phyloP scores from a whole-genome alignment of 495 filamentous ascomycete genomes.

The Tuber microsphaerosporum region DNA sequence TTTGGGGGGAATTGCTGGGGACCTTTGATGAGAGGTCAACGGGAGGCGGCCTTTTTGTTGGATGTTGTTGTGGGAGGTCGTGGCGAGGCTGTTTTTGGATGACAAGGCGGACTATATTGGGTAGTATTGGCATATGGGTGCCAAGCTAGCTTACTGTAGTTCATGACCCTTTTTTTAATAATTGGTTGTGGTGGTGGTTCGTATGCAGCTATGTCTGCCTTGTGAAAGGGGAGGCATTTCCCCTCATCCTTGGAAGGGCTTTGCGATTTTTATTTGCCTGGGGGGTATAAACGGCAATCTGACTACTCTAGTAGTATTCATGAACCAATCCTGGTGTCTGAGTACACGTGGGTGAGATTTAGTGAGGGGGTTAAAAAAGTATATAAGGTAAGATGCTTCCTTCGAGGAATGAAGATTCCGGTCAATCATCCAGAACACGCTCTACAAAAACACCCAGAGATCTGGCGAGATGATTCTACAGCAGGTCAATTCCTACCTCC shows the following conservation, averaged over 20 bases:
- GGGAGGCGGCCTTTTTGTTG: background rate
- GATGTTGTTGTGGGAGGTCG: background rate
- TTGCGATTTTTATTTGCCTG: background rate
- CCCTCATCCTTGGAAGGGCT: background rate
- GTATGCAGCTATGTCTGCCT: background rate
- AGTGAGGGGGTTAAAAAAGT: background rate
- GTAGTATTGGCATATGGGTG: background rate
- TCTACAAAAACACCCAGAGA: background rate
- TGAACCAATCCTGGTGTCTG: background rate
- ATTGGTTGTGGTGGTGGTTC: background rate
- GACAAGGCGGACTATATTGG: background rate
- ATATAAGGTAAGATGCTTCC: slow-evolving; percentile 1
- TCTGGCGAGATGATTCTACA: background rate
- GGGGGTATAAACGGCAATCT: background rate
- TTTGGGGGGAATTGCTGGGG: background rate
- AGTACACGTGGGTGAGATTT: background rate
- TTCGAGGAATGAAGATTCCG: background rate
- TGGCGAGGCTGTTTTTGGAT: background rate
- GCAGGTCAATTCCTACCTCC: background rate
- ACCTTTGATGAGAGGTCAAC: background rate
- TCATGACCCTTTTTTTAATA: background rate
- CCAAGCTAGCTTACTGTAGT: background rate
- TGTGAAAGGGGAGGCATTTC: background rate
- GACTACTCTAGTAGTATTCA: background rate
- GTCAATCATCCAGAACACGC: background rate